phyloP scores from a whole-genome alignment of 208 protist species.

The Crithidia mellificae region DNA sequence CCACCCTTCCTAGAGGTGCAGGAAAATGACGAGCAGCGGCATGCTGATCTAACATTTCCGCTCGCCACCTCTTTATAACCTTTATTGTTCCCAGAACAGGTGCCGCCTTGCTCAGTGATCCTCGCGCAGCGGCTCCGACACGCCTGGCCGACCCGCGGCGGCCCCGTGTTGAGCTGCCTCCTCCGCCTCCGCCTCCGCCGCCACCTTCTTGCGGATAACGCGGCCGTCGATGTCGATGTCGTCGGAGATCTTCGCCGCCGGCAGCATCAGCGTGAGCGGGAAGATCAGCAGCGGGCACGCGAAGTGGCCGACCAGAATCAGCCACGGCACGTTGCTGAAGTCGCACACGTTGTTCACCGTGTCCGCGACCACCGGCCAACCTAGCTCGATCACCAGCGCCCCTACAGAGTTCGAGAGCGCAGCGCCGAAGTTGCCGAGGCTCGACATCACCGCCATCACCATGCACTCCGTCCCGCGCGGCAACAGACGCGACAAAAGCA shows the following conservation, averaged over 20 bases:
- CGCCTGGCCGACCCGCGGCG: background rate
- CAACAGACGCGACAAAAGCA: slow-evolving; percentile 28
- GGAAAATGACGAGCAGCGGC: too few species aligned
- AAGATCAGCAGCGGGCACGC: slow-evolving; percentile 52
- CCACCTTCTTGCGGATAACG: slow-evolving; percentile 20
- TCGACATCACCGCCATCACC: slow-evolving; percentile 69
- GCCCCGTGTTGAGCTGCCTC: background rate
- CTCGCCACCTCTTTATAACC: too few species aligned
- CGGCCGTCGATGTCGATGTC: slow-evolving; percentile 36
- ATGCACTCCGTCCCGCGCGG: slow-evolving; percentile 72
- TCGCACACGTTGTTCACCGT: slow-evolving; percentile 46
- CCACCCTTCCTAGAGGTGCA: too few species aligned
- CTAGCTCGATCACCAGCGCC: slow-evolving; percentile 47
- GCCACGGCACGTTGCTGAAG: slow-evolving; percentile 56
- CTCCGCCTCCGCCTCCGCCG: background rate
- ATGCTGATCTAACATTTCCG: too few species aligned
- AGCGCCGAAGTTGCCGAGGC: slow-evolving; percentile 64
- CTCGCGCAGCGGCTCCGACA: slow-evolving; percentile 11
- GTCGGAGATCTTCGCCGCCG: slow-evolving; percentile 44
- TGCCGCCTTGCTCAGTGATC: background rate
- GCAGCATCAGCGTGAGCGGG: slow-evolving; percentile 60
- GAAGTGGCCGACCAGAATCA: slow-evolving; percentile 66
- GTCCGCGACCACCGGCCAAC: slow-evolving; percentile 45
- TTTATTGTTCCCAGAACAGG: background rate
- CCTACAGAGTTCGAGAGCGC: slow-evolving; percentile 52